Conservation (phyloP, 2,329 filamentous ascomycete genomes). For the Colletotrichum agaves region DNA sequence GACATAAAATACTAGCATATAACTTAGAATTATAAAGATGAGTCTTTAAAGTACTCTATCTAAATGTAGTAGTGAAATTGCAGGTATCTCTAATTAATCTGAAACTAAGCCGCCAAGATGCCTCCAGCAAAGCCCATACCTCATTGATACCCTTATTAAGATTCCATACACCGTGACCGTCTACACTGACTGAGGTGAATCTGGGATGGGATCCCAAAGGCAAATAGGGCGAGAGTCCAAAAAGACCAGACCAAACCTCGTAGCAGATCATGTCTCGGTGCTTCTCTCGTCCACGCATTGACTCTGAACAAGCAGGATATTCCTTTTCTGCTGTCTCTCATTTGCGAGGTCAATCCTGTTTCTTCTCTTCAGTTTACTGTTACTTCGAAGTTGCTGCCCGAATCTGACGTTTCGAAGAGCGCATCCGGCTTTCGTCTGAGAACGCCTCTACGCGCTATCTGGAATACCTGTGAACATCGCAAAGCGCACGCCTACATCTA, state of each 20-base stretch:
- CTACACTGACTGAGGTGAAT: background rate
- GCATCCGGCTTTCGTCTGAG: slow-evolving; percentile 36
- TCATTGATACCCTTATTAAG: too few relatives aligned
- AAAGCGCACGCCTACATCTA: slow-evolving; percentile 6
- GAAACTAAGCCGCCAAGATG: too few relatives aligned
- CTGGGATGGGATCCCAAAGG: background rate
- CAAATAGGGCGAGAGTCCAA: background rate
- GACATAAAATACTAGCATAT: too few relatives aligned
- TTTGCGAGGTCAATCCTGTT: slow-evolving; percentile 28
- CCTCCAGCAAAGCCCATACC: too few relatives aligned
- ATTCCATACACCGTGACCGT: too few relatives aligned
- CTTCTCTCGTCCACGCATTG: slow-evolving; percentile 39
- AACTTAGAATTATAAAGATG: too few relatives aligned
- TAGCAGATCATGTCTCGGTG: slow-evolving; percentile 55
- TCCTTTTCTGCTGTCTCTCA: slow-evolving; percentile 16
- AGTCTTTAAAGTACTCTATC: too few relatives aligned
- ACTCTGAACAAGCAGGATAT: slow-evolving; percentile 29
- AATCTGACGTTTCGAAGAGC: slow-evolving; percentile 37
- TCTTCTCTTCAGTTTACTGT: slow-evolving; percentile 19
- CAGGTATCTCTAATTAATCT: too few relatives aligned
- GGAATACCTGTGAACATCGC: slow-evolving; percentile 15
- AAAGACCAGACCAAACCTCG: slow-evolving; percentile 37
- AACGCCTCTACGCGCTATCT: slow-evolving; percentile 34
- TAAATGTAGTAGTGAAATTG: too few relatives aligned
- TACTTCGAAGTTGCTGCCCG: slow-evolving; percentile 22